Evolutionary conservation across 2,329 filamentous ascomycete species (phyloP).

Genomic region (Colletotrichum tropicale): DNA sequence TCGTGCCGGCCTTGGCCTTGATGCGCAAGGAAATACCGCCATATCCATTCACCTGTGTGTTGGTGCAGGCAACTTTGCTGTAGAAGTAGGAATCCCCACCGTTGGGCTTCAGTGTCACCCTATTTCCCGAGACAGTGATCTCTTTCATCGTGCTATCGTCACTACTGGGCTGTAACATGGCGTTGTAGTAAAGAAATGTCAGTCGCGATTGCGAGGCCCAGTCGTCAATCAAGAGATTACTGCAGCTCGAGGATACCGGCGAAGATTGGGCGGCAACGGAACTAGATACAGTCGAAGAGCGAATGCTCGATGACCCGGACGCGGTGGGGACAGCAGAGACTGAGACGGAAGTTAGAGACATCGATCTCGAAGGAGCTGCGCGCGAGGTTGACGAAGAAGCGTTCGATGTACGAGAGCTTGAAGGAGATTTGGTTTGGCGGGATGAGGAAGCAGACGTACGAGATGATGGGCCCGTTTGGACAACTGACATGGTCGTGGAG

Average conservation of each 20-base stretch:
- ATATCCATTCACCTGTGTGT: constrained; percentile 48
- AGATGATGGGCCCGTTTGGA: neutral
- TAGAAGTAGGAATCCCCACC: constrained; percentile 60
- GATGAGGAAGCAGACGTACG: neutral
- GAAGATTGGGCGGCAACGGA: neutral
- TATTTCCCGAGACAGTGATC: constrained; percentile 54
- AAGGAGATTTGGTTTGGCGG: neutral
- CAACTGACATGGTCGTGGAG: neutral
- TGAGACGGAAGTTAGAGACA: neutral
- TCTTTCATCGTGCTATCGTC: constrained; percentile 63
- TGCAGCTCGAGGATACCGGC: constrained; percentile 33
- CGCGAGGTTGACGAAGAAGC: neutral
- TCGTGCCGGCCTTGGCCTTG: constrained; percentile 55
- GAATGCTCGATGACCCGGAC: neutral
- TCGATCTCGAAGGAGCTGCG: neutral
- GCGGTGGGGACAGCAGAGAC: neutral
- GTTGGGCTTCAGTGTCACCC: constrained; percentile 56
- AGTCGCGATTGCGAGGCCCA: constrained; percentile 66
- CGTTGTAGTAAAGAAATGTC: constrained; percentile 66
- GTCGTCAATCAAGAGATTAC: constrained; percentile 58
- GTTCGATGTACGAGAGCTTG: neutral
- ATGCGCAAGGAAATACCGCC: constrained; percentile 62
- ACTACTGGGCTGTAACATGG: constrained; percentile 58
- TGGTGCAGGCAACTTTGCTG: constrained; percentile 58
- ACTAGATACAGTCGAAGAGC: neutral